A percentile compares a stretch with the other conserved stretches of the same genome.
Evolutionary conservation across 2,329 filamentous ascomycete species (phyloP).

Genomic region (Pseudogymnoascus sp.): DNA sequence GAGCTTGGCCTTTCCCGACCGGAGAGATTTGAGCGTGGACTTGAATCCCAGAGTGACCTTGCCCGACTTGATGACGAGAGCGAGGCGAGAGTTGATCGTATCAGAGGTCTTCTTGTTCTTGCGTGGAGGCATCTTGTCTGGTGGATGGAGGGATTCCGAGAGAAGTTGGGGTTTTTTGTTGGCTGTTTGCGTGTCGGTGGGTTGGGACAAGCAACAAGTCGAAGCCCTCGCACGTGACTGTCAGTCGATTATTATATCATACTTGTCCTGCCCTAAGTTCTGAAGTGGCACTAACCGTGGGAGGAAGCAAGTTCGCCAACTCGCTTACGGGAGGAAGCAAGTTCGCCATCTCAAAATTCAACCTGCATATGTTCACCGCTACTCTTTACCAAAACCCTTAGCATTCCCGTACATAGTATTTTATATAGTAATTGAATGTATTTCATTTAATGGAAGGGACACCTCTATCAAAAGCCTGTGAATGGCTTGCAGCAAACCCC

Average conservation of each 20-base stretch:
- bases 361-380: no score
- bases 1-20: slow-evolving; percentile 96
- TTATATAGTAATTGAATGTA: no score
- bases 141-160: not conserved
- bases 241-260: not conserved
- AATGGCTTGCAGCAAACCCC: no score
- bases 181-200: not conserved
- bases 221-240: not conserved
- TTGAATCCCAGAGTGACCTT: slow-evolving; percentile 89
- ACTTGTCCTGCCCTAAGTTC: not conserved
- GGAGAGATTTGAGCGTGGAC: slow-evolving; percentile 80
- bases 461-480: no score
- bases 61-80: slow-evolving; percentile 57
- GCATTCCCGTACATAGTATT: no score
- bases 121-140: not conserved
- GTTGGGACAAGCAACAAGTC: not conserved
- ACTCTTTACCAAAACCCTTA: no score
- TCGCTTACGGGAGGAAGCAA: no score
- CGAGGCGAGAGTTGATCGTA: slow-evolving; percentile 57
- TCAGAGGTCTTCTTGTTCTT: slow-evolving; percentile 82
- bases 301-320: no score
- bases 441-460: no score
- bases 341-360: no score
- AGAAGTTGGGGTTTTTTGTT: not conserved
- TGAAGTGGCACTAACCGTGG: no score